Conservation (phyloP, 805 yeast species). For the Candida loeiensis region DNA sequence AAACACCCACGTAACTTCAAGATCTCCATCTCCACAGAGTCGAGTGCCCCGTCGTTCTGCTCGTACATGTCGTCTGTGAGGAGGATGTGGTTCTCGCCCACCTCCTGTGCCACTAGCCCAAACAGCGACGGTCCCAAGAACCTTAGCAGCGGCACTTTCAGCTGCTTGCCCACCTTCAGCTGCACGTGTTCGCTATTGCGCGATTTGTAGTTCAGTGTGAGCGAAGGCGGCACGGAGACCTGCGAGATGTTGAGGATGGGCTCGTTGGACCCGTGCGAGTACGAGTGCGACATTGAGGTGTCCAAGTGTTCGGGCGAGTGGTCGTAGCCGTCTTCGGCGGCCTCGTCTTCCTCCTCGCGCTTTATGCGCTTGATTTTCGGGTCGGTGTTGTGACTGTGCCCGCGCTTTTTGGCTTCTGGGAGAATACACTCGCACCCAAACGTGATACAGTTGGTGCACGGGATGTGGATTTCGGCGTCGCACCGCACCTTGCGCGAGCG, state of each 20-base stretch:
- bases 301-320: constrained; percentile 2
- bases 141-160: constrained; percentile 34
- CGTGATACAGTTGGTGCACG: constrained; percentile 63
- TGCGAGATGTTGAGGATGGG: constrained; percentile 42
- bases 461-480: constrained; percentile 56
- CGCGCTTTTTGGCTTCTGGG: constrained; percentile 55
- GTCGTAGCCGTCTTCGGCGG: background rate
- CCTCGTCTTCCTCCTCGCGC: constrained; percentile 2
- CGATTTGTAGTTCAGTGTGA: constrained; percentile 40
- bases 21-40: constrained; percentile 62
- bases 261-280: constrained; percentile 19
- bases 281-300: background rate
- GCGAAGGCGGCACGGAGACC: constrained; percentile 41
- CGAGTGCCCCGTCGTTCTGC: constrained; percentile 33
- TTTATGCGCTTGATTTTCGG: constrained; percentile 15
- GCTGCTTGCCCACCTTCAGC: constrained; percentile 14
- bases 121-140: constrained; percentile 55
- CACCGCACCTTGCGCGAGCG: constrained; percentile 78
- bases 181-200: constrained; percentile 26
- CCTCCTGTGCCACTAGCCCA: constrained; percentile 43
- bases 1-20: constrained; percentile 68
- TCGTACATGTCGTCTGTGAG: constrained; percentile 41
- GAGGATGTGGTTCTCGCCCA: constrained; percentile 47
- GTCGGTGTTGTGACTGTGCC: constrained; percentile 19
- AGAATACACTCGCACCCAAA: constrained; percentile 69